Conservation (phyloP, 257 asterid genomes). For the Gardenia jasminoides region DNA sequence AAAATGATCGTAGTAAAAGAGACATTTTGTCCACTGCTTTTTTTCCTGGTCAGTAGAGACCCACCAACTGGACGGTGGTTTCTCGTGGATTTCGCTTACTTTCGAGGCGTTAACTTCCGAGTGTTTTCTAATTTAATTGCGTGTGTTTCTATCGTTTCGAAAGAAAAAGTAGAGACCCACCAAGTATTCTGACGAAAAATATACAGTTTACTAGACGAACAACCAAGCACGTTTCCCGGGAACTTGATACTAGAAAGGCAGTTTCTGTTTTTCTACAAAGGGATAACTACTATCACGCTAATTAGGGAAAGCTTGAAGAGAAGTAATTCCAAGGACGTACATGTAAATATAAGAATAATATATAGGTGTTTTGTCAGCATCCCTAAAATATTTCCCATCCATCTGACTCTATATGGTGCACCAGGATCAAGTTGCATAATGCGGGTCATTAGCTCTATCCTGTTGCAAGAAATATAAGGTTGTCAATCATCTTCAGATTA, state of each 20-base stretch:
- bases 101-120: too few species aligned
- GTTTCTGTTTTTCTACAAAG: not conserved
- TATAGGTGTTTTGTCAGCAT: not conserved
- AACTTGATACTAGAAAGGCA: not conserved
- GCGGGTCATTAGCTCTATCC: slow-evolving; percentile 15
- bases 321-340: not conserved
- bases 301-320: not conserved
- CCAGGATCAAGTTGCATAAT: not conserved
- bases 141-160: too few species aligned
- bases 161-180: too few species aligned
- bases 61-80: too few species aligned
- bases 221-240: not conserved
- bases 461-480: slow-evolving; percentile 33
- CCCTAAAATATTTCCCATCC: not conserved
- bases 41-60: too few species aligned
- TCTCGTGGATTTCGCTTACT: too few species aligned
- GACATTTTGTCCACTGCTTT: too few species aligned
- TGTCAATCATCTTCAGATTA: slow-evolving; percentile 36
- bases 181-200: not conserved
- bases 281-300: not conserved
- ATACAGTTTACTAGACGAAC: not conserved
- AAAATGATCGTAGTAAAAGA: too few species aligned
- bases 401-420: not conserved
- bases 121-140: too few species aligned
- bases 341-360: not conserved